Evolutionary conservation across 106 monocot species (phyloP).

Genomic region (Dendrobium nobile): DNA sequence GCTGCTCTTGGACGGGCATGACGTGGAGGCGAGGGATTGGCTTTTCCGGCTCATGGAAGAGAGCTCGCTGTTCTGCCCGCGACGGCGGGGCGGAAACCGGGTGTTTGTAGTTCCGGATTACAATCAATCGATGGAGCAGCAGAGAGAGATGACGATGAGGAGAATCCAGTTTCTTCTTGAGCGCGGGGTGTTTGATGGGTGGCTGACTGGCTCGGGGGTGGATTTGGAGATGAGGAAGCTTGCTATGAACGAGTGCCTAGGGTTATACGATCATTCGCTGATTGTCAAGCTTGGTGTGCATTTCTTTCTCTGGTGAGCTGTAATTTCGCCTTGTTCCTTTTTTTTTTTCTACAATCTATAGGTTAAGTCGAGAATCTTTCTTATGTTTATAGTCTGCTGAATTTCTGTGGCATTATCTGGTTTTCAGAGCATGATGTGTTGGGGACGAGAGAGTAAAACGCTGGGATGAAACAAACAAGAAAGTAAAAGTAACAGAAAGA

Average conservation of each 20-base stretch:
- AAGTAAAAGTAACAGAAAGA: too few species aligned
- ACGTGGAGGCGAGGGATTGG: constrained; percentile 55
- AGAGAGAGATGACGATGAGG: constrained; percentile 72
- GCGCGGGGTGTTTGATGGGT: constrained; percentile 61
- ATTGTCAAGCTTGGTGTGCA: constrained; percentile 79
- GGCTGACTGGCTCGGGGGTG: constrained; percentile 45
- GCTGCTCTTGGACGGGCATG: constrained; percentile 62
- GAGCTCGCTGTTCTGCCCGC: constrained; percentile 60
- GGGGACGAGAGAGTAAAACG: too few species aligned
- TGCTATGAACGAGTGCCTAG: constrained; percentile 54
- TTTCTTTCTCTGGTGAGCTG: constrained; percentile 74
- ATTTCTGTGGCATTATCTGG: neutral
- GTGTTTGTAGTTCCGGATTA: constrained; percentile 69
- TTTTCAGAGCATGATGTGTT: neutral
- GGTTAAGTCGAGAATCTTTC: neutral
- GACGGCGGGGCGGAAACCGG: constrained; percentile 18
- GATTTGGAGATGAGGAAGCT: constrained; percentile 55
- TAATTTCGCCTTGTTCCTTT: neutral
- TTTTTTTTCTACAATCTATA: neutral
- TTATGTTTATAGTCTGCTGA: neutral
- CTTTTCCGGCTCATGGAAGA: constrained; percentile 61
- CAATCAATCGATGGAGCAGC: constrained; percentile 81
- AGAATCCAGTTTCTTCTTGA: constrained; percentile 48
- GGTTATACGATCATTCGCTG: constrained; percentile 75
- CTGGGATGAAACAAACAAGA: too few species aligned